A percentile compares a stretch with the other conserved stretches of the same genome.
Conservation (phyloP, 176 grass and related monocot species). For the Pontederia paniculata region DNA sequence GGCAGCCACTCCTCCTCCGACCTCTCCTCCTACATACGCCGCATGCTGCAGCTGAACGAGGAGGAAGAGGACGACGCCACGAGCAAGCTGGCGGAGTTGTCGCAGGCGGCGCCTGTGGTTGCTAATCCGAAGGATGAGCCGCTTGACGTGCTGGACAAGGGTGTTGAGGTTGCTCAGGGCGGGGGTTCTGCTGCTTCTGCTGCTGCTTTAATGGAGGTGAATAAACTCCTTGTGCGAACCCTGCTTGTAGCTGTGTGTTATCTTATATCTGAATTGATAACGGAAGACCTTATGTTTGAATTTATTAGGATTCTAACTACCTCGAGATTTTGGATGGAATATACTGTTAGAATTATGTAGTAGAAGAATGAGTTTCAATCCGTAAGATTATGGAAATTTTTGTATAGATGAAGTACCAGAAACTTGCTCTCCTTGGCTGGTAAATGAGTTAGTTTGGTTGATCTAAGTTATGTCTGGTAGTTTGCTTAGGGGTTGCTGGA, state of each 20-base stretch:
- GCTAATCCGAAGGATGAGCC: conserved; percentile 10
- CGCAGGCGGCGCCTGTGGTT: neutral
- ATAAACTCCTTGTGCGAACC: neutral
- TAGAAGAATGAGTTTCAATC: too few relatives aligned
- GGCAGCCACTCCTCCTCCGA: conserved; percentile 19
- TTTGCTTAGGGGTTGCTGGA: too few relatives aligned
- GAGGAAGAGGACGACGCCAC: conserved; percentile 19
- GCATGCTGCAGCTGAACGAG: conserved; percentile 21
- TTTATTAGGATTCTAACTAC: too few relatives aligned
- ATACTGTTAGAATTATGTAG: too few relatives aligned
- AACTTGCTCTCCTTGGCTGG: too few relatives aligned
- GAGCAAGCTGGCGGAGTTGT: conserved; percentile 11
- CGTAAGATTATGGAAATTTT: too few relatives aligned
- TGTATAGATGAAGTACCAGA: too few relatives aligned
- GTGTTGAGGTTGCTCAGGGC: neutral
- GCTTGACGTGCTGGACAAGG: neutral
- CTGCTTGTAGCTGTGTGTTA: neutral
- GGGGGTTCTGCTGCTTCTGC: neutral
- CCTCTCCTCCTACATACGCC: conserved; percentile 16
- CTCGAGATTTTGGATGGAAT: too few relatives aligned
- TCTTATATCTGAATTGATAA: too few relatives aligned
- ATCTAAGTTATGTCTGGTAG: too few relatives aligned
- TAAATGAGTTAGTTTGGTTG: too few relatives aligned
- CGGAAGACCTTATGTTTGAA: too few relatives aligned
- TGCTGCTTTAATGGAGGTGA: conserved; percentile 1